Percentiles rank a stretch among this genome's conserved stretches.
Evolutionary conservation across 805 yeast species (phyloP).

Genomic region (Zygosaccharomyces lentus): DNA sequence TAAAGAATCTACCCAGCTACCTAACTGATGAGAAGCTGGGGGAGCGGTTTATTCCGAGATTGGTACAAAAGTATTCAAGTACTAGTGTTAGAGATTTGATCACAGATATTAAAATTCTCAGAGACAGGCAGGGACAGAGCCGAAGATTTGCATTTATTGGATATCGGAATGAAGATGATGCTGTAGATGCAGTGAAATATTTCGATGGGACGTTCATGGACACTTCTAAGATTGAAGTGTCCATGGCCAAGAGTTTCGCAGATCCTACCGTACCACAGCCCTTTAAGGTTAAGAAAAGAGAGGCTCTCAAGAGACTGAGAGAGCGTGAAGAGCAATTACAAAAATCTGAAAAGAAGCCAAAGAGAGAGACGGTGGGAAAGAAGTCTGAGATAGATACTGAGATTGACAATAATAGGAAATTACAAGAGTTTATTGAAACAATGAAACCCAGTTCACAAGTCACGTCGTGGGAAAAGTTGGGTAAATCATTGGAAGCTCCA

Average conservation of each 20-base stretch:
- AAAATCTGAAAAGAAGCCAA: constrained; percentile 40
- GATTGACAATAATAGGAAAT: constrained; percentile 58
- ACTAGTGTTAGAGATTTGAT: constrained; percentile 48
- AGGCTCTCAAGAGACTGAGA: constrained; percentile 43
- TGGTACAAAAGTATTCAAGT: constrained; percentile 21
- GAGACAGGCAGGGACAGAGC: constrained; percentile 76
- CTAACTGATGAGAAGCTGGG: constrained; percentile 67
- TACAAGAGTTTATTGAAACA: constrained; percentile 76
- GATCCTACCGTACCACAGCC: constrained; percentile 78
- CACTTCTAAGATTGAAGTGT: constrained; percentile 74
- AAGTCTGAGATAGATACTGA: constrained; percentile 48
- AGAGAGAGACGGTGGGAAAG: constrained; percentile 31
- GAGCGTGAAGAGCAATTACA: constrained; percentile 47
- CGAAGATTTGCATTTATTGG: constrained; percentile 94
- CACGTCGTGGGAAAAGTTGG: constrained; percentile 61
- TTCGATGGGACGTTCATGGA: constrained; percentile 78
- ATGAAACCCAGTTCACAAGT: constrained; percentile 71
- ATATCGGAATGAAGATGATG: constrained; percentile 66
- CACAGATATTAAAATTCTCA: constrained; percentile 85
- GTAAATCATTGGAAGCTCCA: constrained; percentile 1
- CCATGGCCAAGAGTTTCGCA: constrained; percentile 76
- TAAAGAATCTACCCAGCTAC: constrained; percentile 81
- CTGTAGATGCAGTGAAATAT: constrained; percentile 68
- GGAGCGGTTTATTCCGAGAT: constrained; percentile 52
- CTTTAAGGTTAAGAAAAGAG: constrained; percentile 49